Conservation (phyloP, 805 yeast species). For the Candida xiaguanensis region DNA sequence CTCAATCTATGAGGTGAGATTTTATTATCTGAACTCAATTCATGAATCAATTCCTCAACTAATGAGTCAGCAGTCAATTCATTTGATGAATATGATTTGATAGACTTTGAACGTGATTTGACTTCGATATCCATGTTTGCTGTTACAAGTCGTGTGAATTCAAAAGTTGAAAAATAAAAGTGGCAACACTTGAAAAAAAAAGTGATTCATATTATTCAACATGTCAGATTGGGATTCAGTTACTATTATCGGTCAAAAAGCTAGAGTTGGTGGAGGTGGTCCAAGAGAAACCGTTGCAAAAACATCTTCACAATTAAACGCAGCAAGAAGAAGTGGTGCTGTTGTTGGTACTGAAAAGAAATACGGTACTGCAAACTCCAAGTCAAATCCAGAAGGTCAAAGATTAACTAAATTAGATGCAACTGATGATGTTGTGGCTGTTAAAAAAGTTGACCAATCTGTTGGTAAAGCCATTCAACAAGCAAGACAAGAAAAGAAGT, state of each 20-base stretch:
- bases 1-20: conserved; percentile 32
- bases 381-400: conserved; percentile 85
- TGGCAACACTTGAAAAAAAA: conserved; percentile 5
- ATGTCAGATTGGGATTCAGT: conserved; percentile 88
- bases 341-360: conserved; percentile 92
- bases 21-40: conserved; percentile 41
- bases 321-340: conserved; percentile 89
- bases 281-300: conserved; percentile 84
- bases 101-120: conserved; percentile 56
- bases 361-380: conserved; percentile 60
- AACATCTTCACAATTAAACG: conserved; percentile 74
- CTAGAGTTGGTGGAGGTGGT: conserved; percentile 83
- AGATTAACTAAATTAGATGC: conserved; percentile 90
- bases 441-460: conserved; percentile 75
- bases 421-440: conserved; percentile 88
- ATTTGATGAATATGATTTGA: conserved; percentile 47
- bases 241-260: conserved; percentile 85
- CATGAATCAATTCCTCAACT: conserved; percentile 40
- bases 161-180: conserved; percentile 2
- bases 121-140: conserved; percentile 33
- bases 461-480: conserved; percentile 87
- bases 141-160: conserved; percentile 3
- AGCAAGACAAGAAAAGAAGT: conserved; percentile 81
- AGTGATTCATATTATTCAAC: not conserved
- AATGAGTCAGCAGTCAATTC: conserved; percentile 27